A percentile compares a stretch with the other conserved stretches of the same genome.
Conservation (phyloP, 1,284 basidiomycete genomes). For the Paramarasmius palmivorus region DNA sequence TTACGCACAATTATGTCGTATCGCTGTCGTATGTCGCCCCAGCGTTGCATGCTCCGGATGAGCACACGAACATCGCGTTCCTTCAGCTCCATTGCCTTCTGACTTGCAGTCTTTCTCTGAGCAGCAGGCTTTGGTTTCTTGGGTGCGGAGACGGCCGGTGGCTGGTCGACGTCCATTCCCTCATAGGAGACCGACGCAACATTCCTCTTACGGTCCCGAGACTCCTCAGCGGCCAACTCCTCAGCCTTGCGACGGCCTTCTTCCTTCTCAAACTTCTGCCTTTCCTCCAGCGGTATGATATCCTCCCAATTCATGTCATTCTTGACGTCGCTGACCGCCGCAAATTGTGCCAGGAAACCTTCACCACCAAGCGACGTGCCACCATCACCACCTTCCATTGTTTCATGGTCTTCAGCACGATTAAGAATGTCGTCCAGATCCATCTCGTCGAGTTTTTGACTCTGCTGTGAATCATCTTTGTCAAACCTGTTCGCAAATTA, state of each 20-base stretch:
- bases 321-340: conserved; percentile 96
- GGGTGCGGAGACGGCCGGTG: conserved; percentile 53
- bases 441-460: conserved; percentile 98
- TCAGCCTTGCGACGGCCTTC: conserved; percentile 75
- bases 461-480: conserved; percentile 91
- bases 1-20: conserved; percentile 89
- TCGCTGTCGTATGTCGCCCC: conserved; percentile 95
- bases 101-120: conserved; percentile 82
- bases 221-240: conserved; percentile 64
- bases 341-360: conserved; percentile 94
- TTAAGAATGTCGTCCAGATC: conserved; percentile 98
- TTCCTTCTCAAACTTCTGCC: conserved; percentile 84
- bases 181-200: conserved; percentile 89
- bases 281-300: conserved; percentile 94
- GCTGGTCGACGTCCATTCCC: conserved; percentile 86
- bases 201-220: conserved; percentile 78
- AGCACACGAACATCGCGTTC: conserved; percentile 96
- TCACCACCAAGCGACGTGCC: conserved; percentile 93
- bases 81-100: conserved; percentile 95
- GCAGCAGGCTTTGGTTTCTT: conserved; percentile 77
- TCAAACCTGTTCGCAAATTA: conserved; percentile 71
- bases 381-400: conserved; percentile 78
- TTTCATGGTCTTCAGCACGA: conserved; percentile 97
- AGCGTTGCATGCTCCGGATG: conserved; percentile 93
- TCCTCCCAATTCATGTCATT: conserved; percentile 99